Evolutionary conservation across 169 alveolate species (phyloP).

Genomic region (Plasmodium reichenowi): DNA sequence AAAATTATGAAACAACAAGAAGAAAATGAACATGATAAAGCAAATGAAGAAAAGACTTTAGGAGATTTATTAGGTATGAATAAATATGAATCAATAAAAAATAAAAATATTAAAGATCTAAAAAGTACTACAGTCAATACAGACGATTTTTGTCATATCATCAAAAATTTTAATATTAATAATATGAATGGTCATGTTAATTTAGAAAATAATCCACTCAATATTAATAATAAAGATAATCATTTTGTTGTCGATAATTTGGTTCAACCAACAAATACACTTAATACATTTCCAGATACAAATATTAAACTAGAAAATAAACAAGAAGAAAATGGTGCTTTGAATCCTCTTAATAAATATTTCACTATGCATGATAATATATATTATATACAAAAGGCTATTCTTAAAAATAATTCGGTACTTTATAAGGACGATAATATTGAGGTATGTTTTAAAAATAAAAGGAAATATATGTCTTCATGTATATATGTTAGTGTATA

Average conservation of each 20-base stretch:
- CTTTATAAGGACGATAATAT: slow-evolving; percentile 18
- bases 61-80: slow-evolving; percentile 63
- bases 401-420: slow-evolving; percentile 21
- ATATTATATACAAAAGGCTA: slow-evolving; percentile 20
- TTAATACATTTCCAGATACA: too few relatives aligned
- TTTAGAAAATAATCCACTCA: neutral
- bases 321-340: neutral
- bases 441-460: slow-evolving; percentile 24
- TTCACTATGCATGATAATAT: slow-evolving; percentile 49
- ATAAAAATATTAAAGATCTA: neutral
- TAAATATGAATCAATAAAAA: slow-evolving; percentile 22
- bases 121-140: slow-evolving; percentile 18
- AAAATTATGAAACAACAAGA: slow-evolving; percentile 21
- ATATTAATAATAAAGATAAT: too few relatives aligned
- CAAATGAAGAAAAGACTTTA: slow-evolving; percentile 18
- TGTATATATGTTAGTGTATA: neutral
- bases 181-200: neutral
- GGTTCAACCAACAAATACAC: neutral
- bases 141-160: slow-evolving; percentile 21
- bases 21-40: slow-evolving; percentile 16
- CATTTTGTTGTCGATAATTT: too few relatives aligned
- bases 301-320: neutral
- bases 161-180: slow-evolving; percentile 16
- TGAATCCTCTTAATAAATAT: slow-evolving; percentile 30
- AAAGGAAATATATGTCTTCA: neutral